These are phyloP conservation scores for Friedmanniomyces endolithicus DNA, from an alignment of 495 filamentous ascomycete genomes.

Conservation along the genomic window DNA sequence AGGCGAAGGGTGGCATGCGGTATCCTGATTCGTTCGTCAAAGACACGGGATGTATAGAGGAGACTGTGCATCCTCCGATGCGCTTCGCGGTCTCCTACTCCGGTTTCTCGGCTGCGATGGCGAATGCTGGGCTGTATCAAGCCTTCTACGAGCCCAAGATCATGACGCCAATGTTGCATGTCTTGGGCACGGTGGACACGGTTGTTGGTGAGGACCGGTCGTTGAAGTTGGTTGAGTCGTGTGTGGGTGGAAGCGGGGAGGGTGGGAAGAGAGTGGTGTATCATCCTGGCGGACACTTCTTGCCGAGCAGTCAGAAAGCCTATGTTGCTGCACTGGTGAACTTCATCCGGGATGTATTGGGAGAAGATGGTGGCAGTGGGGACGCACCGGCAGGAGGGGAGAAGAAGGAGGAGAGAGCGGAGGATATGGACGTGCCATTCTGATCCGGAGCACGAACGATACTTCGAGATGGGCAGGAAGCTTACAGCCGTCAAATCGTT, in stretches of 20 bases:
- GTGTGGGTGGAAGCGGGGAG: constrained; percentile 33
- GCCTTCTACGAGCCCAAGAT: constrained; percentile 68
- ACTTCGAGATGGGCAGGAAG: too few species aligned
- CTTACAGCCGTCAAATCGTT: too few species aligned
- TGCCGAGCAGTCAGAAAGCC: constrained; percentile 62
- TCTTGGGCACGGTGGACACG: constrained; percentile 73
- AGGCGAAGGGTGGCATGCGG: constrained; percentile 28
- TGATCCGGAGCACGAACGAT: constrained; percentile 18
- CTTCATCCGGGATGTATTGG: constrained; percentile 57
- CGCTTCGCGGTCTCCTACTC: constrained; percentile 71
- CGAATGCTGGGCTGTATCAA: constrained; percentile 42
- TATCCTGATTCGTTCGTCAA: constrained; percentile 43
- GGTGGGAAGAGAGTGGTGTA: constrained; percentile 50
- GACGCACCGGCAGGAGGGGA: constrained; percentile 2
- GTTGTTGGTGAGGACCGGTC: constrained; percentile 71
- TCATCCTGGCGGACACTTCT: constrained; percentile 88
- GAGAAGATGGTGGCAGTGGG: constrained; percentile 18
- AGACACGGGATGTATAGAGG: constrained; percentile 21
- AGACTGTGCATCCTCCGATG: constrained; percentile 44
- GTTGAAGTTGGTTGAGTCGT: constrained; percentile 52
- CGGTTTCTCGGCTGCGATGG: constrained; percentile 53
- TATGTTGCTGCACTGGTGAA: constrained; percentile 61
- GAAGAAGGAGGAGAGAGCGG: constrained; percentile 35
- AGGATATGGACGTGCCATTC: constrained; percentile 60
- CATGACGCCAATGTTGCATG: constrained; percentile 64